Evolutionary conservation across 2,329 filamentous ascomycete genomes (phyloP), one percentile per base, ranked within the genome.

Genomic region (Davidsoniella australis): DNA sequence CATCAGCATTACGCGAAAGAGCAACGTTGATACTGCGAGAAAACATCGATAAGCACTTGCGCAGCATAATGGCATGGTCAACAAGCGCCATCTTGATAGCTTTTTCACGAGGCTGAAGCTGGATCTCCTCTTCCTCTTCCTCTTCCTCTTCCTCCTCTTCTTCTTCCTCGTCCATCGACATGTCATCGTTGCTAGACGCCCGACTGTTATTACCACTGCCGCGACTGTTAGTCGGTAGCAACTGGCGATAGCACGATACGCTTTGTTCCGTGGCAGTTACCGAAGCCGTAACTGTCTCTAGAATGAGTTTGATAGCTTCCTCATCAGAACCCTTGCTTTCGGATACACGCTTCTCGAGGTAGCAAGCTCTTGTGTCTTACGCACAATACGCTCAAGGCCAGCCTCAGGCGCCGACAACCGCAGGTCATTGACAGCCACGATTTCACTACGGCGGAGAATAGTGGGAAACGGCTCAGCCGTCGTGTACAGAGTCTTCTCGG

Each of bases 391-490:
- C 62, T 96, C 89, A 53, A 96, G 70, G 0, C 83, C 89, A n/a
- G 86, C 88, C 63, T 95, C 83, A 52, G 91, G 70, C 5, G 88
- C 79, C 29, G 74, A 75, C 23, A 95, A 69, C 9, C 71, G 71
- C 16, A 86, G 63, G 45, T 81, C 79, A 16, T 80, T 74, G 1
- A 75, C 70, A 5, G 76, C 69, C 12, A 93, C 66, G 53, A 96
- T 83, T 64, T 95, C 88, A 57, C 85, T 94, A 49, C 88, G 77
- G 29, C 86, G 77, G 23, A 95, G 68, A 45, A 96, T 93, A 1
- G 88, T 95, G 1, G 89, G 91, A 66, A 96, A 96, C 0, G 80
- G 66, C 58, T 95, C 88, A 0, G 80, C 80, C 0, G 87, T 89
- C 0, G 78, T 83, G 61, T 86, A 94, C 1, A 95, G 65, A 0